Evolutionary conservation across 768 basidiomycete species (phyloP).

Genomic region (Leccinum uliginosum): DNA sequence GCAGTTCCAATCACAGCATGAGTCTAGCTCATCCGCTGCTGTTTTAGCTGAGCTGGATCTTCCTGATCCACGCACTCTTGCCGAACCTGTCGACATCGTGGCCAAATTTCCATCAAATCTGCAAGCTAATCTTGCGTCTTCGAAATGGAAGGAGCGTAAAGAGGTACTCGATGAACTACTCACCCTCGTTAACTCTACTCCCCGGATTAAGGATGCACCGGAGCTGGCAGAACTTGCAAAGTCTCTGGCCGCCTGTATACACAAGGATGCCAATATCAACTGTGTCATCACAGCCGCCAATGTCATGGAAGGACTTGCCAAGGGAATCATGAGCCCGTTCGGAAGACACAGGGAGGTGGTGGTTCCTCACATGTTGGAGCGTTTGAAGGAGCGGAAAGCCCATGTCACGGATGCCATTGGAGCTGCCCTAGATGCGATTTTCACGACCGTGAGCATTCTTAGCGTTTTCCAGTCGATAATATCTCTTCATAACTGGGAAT

Average conservation of each 20-base stretch:
- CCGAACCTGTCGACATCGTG: constrained; percentile 78
- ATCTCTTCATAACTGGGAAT: constrained; percentile 1
- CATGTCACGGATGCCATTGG: constrained; percentile 89
- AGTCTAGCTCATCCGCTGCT: constrained; percentile 1
- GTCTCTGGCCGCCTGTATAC: constrained; percentile 74
- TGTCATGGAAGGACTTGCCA: constrained; percentile 82
- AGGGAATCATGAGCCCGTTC: constrained; percentile 72
- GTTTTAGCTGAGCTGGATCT: constrained; percentile 42
- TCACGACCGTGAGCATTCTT: constrained; percentile 61
- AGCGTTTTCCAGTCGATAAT: neutral
- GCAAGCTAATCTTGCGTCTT: constrained; percentile 71
- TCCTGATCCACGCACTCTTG: constrained; percentile 73
- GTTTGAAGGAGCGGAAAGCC: constrained; percentile 91
- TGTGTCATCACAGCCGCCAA: constrained; percentile 88
- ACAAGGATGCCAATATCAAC: constrained; percentile 90
- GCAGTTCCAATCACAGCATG: constrained; percentile 7
- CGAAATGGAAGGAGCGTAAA: constrained; percentile 98
- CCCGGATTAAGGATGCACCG: constrained; percentile 74
- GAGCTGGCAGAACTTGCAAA: constrained; percentile 74
- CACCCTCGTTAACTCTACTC: constrained; percentile 60
- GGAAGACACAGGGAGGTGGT: constrained; percentile 67
- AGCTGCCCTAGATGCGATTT: constrained; percentile 83
- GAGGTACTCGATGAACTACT: constrained; percentile 83
- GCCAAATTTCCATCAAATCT: constrained; percentile 72
- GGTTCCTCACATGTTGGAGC: constrained; percentile 75